Evolutionary conservation across 2,329 filamentous ascomycete genomes (phyloP).

Genomic region (Fusarium beomiforme): DNA sequence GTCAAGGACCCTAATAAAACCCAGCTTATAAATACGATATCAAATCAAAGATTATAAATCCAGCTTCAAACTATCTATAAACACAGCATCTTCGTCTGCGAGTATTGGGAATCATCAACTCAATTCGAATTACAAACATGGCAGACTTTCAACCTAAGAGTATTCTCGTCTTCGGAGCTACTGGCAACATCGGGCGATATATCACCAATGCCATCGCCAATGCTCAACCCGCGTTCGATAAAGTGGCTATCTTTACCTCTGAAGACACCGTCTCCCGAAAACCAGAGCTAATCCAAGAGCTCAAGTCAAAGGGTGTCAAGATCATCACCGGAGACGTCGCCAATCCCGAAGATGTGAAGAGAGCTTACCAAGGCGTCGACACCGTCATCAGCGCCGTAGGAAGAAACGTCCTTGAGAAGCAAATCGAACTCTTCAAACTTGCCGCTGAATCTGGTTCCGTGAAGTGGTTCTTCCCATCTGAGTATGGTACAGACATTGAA

Average conservation of each 20-base stretch:
- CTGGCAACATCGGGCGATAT: conserved; percentile 54
- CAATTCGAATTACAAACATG: conserved; percentile 9
- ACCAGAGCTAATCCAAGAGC: conserved; percentile 22
- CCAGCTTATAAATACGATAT: not conserved
- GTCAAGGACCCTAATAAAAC: not conserved
- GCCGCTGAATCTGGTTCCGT: conserved; percentile 65
- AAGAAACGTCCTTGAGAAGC: conserved; percentile 67
- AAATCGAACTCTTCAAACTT: conserved; percentile 69
- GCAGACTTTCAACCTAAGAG: conserved; percentile 30
- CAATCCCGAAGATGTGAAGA: conserved; percentile 56
- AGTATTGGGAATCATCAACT: not conserved
- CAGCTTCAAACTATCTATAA: not conserved
- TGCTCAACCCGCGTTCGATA: conserved; percentile 48
- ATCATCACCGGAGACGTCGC: conserved; percentile 52
- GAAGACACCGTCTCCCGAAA: conserved; percentile 30
- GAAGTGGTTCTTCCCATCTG: conserved; percentile 73
- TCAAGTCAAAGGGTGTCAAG: conserved; percentile 36
- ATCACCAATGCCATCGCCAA: conserved; percentile 51
- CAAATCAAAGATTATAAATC: conserved; percentile 6
- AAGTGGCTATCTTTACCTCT: conserved; percentile 50
- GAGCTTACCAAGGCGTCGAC: conserved; percentile 69
- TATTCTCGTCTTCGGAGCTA: conserved; percentile 51
- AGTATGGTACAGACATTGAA: conserved; percentile 74
- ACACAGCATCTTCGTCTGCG: not conserved
- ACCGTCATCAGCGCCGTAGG: conserved; percentile 74